Conservation (phyloP, 106 monocot genomes). For the Dioscorea alata region DNA sequence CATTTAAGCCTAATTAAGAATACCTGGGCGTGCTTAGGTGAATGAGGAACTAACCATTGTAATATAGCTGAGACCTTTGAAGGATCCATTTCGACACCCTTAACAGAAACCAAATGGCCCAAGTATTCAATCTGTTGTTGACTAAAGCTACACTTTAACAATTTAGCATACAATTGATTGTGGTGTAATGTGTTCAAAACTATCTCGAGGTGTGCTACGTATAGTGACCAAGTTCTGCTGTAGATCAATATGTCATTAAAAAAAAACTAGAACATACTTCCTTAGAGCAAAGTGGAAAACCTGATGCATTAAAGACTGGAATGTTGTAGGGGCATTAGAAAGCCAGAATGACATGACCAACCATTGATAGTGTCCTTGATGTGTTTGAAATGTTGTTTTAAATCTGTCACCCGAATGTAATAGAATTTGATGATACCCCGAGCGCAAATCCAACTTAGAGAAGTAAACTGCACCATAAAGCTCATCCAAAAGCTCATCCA, state of each 20-base stretch:
- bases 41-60: background rate
- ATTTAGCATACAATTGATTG: background rate
- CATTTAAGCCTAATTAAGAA: background rate
- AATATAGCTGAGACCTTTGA: background rate
- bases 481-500: background rate
- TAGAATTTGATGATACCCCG: background rate
- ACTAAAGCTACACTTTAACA: background rate
- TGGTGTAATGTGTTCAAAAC: background rate
- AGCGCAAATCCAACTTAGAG: background rate
- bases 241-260: conserved; percentile 5
- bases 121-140: background rate
- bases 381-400: background rate
- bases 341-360: background rate
- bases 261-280: background rate
- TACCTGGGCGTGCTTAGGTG: background rate
- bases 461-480: background rate
- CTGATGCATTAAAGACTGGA: too few relatives aligned
- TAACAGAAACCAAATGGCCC: background rate
- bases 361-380: background rate
- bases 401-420: background rate
- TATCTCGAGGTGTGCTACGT: background rate
- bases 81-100: background rate
- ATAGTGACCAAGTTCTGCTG: background rate
- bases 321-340: conserved; percentile 2
- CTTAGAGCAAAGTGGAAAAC: background rate